Evolutionary conservation across 139 green algal genomes (phyloP).

Genomic region (Gonium pectorale): DNA sequence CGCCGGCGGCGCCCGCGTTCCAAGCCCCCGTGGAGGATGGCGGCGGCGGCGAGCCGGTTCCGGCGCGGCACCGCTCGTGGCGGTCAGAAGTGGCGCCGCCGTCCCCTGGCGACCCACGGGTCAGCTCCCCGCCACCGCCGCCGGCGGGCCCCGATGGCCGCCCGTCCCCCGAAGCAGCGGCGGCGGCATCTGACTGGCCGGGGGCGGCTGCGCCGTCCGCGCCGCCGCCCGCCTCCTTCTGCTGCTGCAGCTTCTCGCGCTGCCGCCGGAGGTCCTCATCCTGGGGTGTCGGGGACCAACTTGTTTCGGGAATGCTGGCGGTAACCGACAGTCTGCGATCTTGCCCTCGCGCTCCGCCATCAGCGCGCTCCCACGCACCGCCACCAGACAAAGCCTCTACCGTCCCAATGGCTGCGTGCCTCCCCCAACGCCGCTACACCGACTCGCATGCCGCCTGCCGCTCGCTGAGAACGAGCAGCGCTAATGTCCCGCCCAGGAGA

Average conservation of each 20-base stretch:
- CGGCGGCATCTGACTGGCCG: background rate
- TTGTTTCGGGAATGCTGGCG: no score
- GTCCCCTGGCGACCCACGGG: background rate
- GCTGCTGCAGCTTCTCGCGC: constrained; percentile 10
- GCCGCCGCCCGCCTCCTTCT: background rate
- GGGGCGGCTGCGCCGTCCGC: background rate
- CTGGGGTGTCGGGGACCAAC: no score
- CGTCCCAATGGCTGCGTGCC: no score
- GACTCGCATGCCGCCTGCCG: no score
- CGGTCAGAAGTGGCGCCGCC: background rate
- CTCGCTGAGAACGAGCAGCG: no score
- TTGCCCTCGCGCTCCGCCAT: no score
- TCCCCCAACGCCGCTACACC: no score
- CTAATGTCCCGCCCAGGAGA: background rate
- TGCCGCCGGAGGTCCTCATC: constrained; percentile 33
- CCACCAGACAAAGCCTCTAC: no score
- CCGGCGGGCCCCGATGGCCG: background rate
- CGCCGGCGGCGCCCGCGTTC: no score
- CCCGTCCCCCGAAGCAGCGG: background rate
- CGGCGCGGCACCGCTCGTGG: background rate
- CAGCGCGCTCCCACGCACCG: no score
- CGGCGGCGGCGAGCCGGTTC: background rate
- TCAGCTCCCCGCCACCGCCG: background rate
- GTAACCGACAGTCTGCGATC: no score
- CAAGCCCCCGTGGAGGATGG: no score